Conservation (phyloP, 2,329 filamentous ascomycete species). For the Dactylonectria macrodidyma region DNA sequence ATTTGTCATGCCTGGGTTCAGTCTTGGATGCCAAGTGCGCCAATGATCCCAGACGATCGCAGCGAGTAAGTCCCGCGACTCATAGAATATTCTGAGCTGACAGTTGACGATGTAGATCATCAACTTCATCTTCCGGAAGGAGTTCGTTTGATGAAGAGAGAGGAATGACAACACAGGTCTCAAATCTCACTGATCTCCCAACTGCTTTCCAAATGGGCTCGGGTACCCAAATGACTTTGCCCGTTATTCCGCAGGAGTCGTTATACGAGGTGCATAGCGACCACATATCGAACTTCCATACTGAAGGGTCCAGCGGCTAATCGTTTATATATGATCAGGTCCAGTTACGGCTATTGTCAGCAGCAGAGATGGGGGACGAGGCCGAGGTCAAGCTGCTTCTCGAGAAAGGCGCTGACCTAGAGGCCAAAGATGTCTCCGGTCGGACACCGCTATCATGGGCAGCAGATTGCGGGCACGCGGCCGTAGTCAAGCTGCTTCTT, state of each 20-base stretch:
- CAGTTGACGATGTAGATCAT: not conserved
- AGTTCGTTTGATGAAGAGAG: slow-evolving; percentile 5
- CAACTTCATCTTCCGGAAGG: slow-evolving; percentile 1
- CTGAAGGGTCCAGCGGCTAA: not conserved
- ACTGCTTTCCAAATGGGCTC: not conserved
- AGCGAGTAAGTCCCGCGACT: slow-evolving; percentile 10
- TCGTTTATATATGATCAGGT: too few species aligned
- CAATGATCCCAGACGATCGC: not conserved
- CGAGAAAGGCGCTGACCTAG: not conserved
- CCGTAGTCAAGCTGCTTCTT: not conserved
- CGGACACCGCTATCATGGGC: not conserved
- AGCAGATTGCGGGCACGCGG: not conserved
- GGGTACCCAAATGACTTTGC: slow-evolving; percentile 2
- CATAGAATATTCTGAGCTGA: not conserved
- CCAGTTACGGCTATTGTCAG: too few species aligned
- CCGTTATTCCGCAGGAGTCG: not conserved
- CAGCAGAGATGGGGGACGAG: too few species aligned
- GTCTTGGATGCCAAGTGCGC: slow-evolving; percentile 1
- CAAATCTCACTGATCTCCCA: not conserved
- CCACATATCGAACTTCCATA: not conserved
- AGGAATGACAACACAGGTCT: slow-evolving; percentile 13
- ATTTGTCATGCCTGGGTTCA: not conserved
- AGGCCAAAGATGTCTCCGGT: not conserved
- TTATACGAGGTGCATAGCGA: not conserved
- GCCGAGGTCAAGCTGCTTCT: too few species aligned